Conservation (phyloP, 129 eudicot species). For the Chrysanthemum makinoi region DNA sequence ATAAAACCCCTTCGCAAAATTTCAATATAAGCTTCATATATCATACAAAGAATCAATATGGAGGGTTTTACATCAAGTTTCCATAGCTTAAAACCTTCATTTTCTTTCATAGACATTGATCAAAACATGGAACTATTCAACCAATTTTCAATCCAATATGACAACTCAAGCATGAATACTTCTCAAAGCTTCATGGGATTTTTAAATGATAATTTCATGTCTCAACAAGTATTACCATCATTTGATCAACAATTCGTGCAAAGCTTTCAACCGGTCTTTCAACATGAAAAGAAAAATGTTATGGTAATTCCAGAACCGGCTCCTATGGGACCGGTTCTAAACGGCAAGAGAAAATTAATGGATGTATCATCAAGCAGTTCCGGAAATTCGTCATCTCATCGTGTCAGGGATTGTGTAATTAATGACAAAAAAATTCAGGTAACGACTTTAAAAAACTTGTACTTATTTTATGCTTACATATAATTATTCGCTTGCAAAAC, state of each 20-base stretch:
- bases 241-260: conserved; percentile 27
- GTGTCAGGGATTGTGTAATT: conserved; percentile 28
- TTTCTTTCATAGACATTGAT: conserved; percentile 45
- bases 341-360: conserved; percentile 52
- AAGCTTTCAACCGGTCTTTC: conserved; percentile 33
- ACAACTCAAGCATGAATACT: conserved; percentile 27
- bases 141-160: conserved; percentile 38
- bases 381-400: conserved; percentile 48
- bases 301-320: conserved; percentile 24
- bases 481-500: too few relatives aligned
- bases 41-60: conserved; percentile 30
- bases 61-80: conserved; percentile 52
- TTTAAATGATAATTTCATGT: conserved; percentile 37
- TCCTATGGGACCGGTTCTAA: conserved; percentile 4
- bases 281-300: conserved; percentile 31
- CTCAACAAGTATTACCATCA: conserved; percentile 33
- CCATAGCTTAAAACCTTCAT: conserved; percentile 47
- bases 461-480: too few relatives aligned
- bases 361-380: conserved; percentile 56
- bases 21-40: conserved; percentile 22
- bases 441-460: not conserved
- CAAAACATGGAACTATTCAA: conserved; percentile 51
- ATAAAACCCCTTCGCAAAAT: conserved; percentile 31
- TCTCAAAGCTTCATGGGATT: conserved; percentile 44
- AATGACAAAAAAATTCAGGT: conserved; percentile 44